Evolutionary conservation across 78 protist species (phyloP).

Genomic region (Planoprotostelium fungivorum): DNA sequence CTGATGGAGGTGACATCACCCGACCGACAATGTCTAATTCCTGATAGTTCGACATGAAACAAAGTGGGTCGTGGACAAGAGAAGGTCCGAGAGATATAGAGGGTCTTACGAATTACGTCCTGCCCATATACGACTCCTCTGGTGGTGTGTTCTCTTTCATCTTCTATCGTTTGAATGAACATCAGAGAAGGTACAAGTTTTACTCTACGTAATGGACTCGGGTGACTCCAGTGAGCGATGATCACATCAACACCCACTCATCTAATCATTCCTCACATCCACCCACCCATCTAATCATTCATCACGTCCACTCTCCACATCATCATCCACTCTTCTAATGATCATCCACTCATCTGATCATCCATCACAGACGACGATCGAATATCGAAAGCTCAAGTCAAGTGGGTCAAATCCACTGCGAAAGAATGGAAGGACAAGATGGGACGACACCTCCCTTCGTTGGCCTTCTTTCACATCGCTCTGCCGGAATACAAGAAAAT

Average conservation of each 20-base stretch:
- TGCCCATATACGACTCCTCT: slow-evolving; percentile 23
- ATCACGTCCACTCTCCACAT: too few relatives aligned
- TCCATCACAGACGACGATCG: neutral
- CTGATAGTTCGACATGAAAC: slow-evolving; percentile 10
- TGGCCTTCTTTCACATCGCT: slow-evolving; percentile 52
- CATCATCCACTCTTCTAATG: too few relatives aligned
- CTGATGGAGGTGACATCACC: neutral
- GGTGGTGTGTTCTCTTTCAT: too few relatives aligned
- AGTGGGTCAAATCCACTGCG: neutral
- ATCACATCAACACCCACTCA: neutral
- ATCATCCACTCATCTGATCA: neutral
- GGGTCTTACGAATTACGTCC: slow-evolving; percentile 32
- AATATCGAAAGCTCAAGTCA: neutral
- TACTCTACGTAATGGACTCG: neutral
- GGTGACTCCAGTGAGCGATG: neutral
- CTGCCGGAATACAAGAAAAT: slow-evolving; percentile 18
- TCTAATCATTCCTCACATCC: too few relatives aligned
- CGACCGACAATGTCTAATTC: slow-evolving; percentile 4
- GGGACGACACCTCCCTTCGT: neutral
- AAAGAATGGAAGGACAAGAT: neutral
- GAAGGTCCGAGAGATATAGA: slow-evolving; percentile 1
- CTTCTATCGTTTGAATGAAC: too few relatives aligned
- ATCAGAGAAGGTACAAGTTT: neutral
- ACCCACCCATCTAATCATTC: neutral
- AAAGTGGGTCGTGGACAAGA: slow-evolving; percentile 5